These are phyloP conservation scores for Starmera dryadoides DNA, from an alignment of 805 yeast genomes.

Conservation along the genomic window DNA sequence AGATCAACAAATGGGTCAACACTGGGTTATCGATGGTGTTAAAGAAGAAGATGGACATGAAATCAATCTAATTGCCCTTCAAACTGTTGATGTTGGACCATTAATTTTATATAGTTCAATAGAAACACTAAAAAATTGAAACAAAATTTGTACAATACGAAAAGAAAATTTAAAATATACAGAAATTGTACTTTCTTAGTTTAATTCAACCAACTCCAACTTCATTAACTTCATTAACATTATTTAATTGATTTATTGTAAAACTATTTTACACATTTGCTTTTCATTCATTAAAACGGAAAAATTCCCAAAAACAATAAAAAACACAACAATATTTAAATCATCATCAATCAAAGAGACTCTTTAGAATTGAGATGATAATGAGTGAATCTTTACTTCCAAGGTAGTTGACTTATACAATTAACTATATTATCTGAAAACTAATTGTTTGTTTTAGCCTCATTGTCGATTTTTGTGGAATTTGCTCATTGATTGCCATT, in stretches of 20 bases:
- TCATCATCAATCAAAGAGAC: no score
- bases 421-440: not conserved
- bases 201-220: no score
- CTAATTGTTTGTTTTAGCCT: not conserved
- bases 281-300: no score
- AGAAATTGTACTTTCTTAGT: not conserved
- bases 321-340: no score
- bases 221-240: no score
- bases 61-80: slow-evolving; percentile 25
- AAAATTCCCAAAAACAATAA: no score
- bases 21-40: slow-evolving; percentile 11
- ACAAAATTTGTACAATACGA: not conserved
- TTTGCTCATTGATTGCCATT: slow-evolving; percentile 22
- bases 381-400: not conserved
- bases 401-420: not conserved
- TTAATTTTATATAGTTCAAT: slow-evolving; percentile 32
- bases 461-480: slow-evolving; percentile 4
- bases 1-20: slow-evolving; percentile 1
- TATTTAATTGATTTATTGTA: no score
- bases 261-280: no score
- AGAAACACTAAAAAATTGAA: slow-evolving; percentile 10
- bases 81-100: slow-evolving; percentile 33
- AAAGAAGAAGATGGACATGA: slow-evolving; percentile 10
- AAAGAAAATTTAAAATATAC: not conserved
- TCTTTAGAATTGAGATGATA: no score